Evolutionary conservation across 345 rosid genomes (phyloP).

Genomic region (Pugionium dolabratum): DNA sequence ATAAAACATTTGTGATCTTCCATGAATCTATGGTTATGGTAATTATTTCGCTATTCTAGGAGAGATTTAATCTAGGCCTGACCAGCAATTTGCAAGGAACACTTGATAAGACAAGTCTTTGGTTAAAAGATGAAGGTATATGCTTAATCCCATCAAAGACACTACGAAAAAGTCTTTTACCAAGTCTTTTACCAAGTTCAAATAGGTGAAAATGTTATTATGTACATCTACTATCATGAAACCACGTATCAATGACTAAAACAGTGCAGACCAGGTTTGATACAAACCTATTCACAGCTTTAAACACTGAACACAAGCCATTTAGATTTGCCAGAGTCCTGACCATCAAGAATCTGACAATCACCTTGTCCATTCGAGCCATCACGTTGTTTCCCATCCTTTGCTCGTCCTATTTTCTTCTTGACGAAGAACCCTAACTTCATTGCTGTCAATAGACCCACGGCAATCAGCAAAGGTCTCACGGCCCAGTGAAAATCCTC

Average conservation of each 20-base stretch:
- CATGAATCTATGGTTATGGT: slow-evolving; percentile 4
- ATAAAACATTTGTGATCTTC: slow-evolving; percentile 8
- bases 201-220: slow-evolving; percentile 16
- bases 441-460: slow-evolving; percentile 67
- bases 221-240: slow-evolving; percentile 30
- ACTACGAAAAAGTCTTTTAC: not conserved
- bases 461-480: slow-evolving; percentile 72
- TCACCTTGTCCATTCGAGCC: slow-evolving; percentile 26
- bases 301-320: slow-evolving; percentile 41
- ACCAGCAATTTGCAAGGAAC: not conserved
- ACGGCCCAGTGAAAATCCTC: slow-evolving; percentile 96
- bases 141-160: slow-evolving; percentile 7
- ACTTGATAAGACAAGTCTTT: not conserved
- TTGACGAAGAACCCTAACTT: slow-evolving; percentile 58
- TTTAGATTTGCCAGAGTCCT: slow-evolving; percentile 32
- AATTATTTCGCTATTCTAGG: not conserved
- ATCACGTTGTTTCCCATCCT: slow-evolving; percentile 40
- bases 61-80: not conserved
- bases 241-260: slow-evolving; percentile 16
- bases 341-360: slow-evolving; percentile 32
- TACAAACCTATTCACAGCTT: slow-evolving; percentile 15
- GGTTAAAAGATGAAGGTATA: slow-evolving; percentile 6
- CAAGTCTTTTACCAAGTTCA: not conserved
- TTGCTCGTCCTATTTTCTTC: slow-evolving; percentile 56
- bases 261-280: slow-evolving; percentile 4